Conservation (phyloP, 805 yeast genomes). For the Pichia nakasei region DNA sequence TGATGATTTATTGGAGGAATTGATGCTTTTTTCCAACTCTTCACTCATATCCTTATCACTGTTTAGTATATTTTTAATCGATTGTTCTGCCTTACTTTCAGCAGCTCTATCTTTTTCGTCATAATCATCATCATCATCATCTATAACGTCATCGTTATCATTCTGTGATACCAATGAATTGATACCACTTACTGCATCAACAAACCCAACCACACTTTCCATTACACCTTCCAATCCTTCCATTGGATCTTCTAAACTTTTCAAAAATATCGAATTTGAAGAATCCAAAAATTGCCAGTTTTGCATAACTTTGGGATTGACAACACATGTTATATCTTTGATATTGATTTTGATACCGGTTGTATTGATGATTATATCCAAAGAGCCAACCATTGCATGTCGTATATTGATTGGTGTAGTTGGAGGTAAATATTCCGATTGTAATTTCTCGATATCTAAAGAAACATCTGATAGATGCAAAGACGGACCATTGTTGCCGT, state of each 20-base stretch:
- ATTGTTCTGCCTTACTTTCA: neutral
- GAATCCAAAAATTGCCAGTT: conserved; percentile 1
- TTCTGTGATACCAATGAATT: neutral
- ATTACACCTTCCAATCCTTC: conserved; percentile 63
- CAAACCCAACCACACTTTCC: conserved; percentile 39
- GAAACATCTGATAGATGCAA: conserved; percentile 8
- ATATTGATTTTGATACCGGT: conserved; percentile 7
- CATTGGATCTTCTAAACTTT: conserved; percentile 5
- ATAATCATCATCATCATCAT: conserved; percentile 8
- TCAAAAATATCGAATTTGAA: conserved; percentile 4
- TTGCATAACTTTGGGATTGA: conserved; percentile 6
- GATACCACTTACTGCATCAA: conserved; percentile 29
- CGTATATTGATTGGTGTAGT: conserved; percentile 7
- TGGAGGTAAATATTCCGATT: conserved; percentile 9
- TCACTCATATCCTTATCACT: conserved; percentile 1
- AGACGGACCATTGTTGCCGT: conserved; percentile 6
- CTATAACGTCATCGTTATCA: conserved; percentile 21
- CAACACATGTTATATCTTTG: conserved; percentile 3
- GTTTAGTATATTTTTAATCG: conserved; percentile 1
- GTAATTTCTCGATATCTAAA: conserved; percentile 11
- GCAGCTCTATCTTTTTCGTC: neutral
- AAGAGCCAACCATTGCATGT: conserved; percentile 7
- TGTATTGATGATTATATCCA: conserved; percentile 7
- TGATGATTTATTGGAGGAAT: conserved; percentile 13
- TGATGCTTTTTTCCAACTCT: neutral